A percentile compares a stretch with the other conserved stretches of the same genome.
These are phyloP conservation scores for Wickerhamiella kurtzmanii DNA, from an alignment of 805 yeast genomes.

Conservation along the genomic window DNA sequence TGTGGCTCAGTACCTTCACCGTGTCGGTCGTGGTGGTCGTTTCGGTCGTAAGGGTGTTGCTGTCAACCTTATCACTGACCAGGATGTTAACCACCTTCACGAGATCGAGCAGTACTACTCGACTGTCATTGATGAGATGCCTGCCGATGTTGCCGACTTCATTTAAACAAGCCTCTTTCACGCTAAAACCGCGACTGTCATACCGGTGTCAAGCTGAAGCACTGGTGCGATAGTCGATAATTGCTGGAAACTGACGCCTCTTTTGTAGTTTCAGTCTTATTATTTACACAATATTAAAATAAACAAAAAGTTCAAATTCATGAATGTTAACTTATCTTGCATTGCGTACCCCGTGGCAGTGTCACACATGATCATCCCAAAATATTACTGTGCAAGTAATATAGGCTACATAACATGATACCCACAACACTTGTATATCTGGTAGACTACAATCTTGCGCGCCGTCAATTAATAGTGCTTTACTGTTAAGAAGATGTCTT, in stretches of 20 bases:
- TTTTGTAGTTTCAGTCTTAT: not conserved
- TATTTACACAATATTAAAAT: not conserved
- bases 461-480: too few species aligned
- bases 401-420: not conserved
- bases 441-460: too few species aligned
- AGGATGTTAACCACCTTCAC: constrained; percentile 59
- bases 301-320: not conserved
- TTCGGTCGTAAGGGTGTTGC: constrained; percentile 99
- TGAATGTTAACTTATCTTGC: not conserved
- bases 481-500: too few species aligned
- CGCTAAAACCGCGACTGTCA: not conserved
- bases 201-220: too few species aligned
- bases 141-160: constrained; percentile 35
- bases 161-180: constrained; percentile 15
- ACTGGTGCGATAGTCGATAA: not conserved
- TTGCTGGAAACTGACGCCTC: not conserved
- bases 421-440: not conserved
- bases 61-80: constrained; percentile 77
- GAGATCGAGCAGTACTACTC: constrained; percentile 84
- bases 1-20: constrained; percentile 88
- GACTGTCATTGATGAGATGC: constrained; percentile 88
- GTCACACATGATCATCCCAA: not conserved
- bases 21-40: constrained; percentile 98
- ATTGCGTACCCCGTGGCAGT: not conserved
- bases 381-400: too few species aligned